Evolutionary conservation across 768 basidiomycete species (phyloP), one percentile per base, ranked within the genome.

Genomic region (Boletellus emodensis): DNA sequence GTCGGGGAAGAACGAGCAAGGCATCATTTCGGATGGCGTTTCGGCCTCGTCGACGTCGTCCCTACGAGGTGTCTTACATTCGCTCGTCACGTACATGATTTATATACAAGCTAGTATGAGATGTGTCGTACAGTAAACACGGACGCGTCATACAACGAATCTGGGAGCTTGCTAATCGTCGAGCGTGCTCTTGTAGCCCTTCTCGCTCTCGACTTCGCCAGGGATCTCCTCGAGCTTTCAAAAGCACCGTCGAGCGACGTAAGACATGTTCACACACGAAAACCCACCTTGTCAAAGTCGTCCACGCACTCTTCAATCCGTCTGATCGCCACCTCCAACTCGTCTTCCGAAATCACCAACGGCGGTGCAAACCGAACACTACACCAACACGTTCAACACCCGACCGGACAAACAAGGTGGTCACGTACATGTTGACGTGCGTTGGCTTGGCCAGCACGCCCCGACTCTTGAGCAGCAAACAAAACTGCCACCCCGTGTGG

Each of bases 291-390:
- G 67, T 97, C 95, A 40, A 98, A 78, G 62, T 96, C 94, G 11
- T 72, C 67, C 40, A 97, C 71, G 45, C 82, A 85, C 58, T 88
- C 80, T 18, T 81, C 82, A 61, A 99, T 91, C 49, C 89, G 82
- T 49, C 67, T 69, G 13, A 96, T 77, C 18, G 85, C 87, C 67
- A 81, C 83, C 66, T 76, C 73, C 53, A 98, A 64, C 53, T 96
- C 92, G 17, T 80, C 83, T 61, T 96, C 92, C n/a, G 82, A 76
- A 51, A 99, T 99, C 54, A 98, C 91, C 48, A 99, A 71, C 3
- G 95, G 95, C 3, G 95, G 95, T 2, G 96, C 92, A 66, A 99
- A 95, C 30, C 95, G 93, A 59, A 99, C 89, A 46, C 94, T 97
- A 60, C 22, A 43, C 46, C 18, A 12, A 36, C 13, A 42, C 7